Evolutionary conservation across 108 stramenopile species (phyloP), one percentile per base, ranked within the genome.

Genomic region (Cyclotella baltica): DNA sequence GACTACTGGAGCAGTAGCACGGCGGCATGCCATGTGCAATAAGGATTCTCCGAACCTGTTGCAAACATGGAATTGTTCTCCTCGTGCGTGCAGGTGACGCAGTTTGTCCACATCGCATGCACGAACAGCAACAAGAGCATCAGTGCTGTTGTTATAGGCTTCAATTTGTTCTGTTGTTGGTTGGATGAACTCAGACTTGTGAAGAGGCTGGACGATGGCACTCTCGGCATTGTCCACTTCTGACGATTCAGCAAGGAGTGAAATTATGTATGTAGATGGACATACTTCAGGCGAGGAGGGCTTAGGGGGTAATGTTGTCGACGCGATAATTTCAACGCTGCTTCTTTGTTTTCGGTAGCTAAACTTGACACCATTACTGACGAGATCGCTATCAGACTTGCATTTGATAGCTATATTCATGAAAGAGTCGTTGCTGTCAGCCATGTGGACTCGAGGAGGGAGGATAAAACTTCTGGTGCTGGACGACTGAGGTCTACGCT

Each of bases 21-120:
- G 83, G 9, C 94, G 87, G 76, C 96, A 95, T 23, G 93, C 93
- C 78, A 95, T 73, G 77, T 94, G 93, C 29, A 97, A 56, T 23
- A 97, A 62, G 0, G 89, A 89, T 78, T 97, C 94, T 27, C 93
- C 94, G 67, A 91, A 94, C 23, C 87, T 86, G 71, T 97, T 97
- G 71, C 90, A 89, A 55, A 90, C 90, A 51, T 86, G 70, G 46
- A 94, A 10, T 53, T 66, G 3, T 52, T 31, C 51, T 67, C 81
- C 43, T 70, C 78, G 15, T 55, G 62, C n/a, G 47, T 55, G 34
- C 23, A 72, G 36, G 65, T 50, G 19, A 88, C 85, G 80, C 4
- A 94, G 77, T 10, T 43, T 36, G 6, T 81, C 80, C 0, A 92
- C 72, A 34, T 94, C 76, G 47, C 80, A 81, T 33, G 82, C 65